Evolutionary conservation across 164 flowering plant genomes (phyloP).

Genomic region (Houttuynia cordata): DNA sequence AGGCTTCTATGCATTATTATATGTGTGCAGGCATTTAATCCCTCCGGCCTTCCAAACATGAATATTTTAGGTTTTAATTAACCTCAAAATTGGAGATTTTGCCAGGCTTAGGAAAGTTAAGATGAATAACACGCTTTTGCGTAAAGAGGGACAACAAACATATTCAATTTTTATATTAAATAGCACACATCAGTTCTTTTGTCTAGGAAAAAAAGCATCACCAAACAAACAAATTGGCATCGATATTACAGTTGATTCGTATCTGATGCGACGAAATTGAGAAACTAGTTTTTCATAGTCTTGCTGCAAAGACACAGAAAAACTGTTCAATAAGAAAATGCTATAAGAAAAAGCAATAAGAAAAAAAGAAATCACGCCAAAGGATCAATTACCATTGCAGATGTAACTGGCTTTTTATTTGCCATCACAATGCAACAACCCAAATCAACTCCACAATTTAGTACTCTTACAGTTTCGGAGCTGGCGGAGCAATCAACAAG

Average conservation of each 20-base stretch:
- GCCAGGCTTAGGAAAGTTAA: neutral
- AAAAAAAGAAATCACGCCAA: neutral
- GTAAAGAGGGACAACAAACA: neutral
- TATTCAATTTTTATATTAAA: too few relatives aligned
- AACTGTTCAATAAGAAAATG: neutral
- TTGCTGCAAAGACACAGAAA: constrained; percentile 34
- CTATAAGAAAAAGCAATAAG: neutral
- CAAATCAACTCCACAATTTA: constrained; percentile 38
- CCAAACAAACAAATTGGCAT: neutral
- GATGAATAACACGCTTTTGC: neutral
- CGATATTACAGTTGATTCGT: constrained; percentile 84
- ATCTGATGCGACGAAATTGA: constrained; percentile 51
- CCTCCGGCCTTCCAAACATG: too few relatives aligned
- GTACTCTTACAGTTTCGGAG: constrained; percentile 46
- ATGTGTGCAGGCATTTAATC: too few relatives aligned
- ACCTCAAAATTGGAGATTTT: neutral
- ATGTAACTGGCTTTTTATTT: constrained; percentile 83
- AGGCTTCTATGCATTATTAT: neutral
- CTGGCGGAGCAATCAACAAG: constrained; percentile 91
- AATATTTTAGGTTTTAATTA: too few relatives aligned
- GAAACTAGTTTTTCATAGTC: constrained; percentile 61
- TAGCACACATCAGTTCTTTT: too few relatives aligned
- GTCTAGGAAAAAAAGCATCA: neutral
- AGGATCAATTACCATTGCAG: constrained; percentile 39
- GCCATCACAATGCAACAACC: constrained; percentile 80